Evolutionary conservation across 495 filamentous ascomycete species (phyloP), one percentile per base, ranked within the genome.

Genomic region (Penicillium silybi): DNA sequence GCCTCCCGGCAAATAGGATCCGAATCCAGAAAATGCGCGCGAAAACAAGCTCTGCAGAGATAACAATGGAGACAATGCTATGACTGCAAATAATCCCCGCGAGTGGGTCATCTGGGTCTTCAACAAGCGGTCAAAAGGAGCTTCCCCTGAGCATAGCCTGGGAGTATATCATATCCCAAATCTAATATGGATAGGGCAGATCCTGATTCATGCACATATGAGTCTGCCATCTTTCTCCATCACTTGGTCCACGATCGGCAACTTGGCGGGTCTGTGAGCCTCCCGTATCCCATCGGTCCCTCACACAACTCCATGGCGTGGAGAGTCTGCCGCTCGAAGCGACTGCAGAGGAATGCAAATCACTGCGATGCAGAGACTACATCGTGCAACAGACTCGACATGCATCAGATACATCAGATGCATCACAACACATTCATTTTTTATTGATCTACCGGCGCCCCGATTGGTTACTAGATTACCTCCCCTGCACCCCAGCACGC

Each of bases 391-490:
- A n/a, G 6, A 15, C 34, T 32, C 26, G 42, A 18, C 42, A 46
- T 43, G 42, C 46, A 47, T 47, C 50, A 47, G 50, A 46, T 43
- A 47, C 46, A 47, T 47, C 50, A 47, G 38, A 37, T 47, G 26
- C 34, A 46, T 47, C 47, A 35, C 38, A 29, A 35, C 39, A 23
- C 47, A 49, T 41, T 23, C 38, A 20, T 49, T 18, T 10, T 32
- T 13, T 42, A 34, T 20, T 41, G 25, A 10, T 16, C 25, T 1
- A 7, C 17, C n/a, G 37, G 11, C 20, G 7, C 1, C 10, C 20
- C 38, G 7, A 49, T 41, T 49, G 46, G 46, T 17, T 6, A 10
- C 16, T 19, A 8, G 13, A 10, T 20, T 15, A 27, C 23, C 15
- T 17, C 41, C 41, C 32, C n/a, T 44, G 27, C 18, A 38, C 26